Evolutionary conservation across 345 rosid genomes (phyloP), one percentile per base, ranked within the genome.

Genomic region (Bretschneidera sinensis): DNA sequence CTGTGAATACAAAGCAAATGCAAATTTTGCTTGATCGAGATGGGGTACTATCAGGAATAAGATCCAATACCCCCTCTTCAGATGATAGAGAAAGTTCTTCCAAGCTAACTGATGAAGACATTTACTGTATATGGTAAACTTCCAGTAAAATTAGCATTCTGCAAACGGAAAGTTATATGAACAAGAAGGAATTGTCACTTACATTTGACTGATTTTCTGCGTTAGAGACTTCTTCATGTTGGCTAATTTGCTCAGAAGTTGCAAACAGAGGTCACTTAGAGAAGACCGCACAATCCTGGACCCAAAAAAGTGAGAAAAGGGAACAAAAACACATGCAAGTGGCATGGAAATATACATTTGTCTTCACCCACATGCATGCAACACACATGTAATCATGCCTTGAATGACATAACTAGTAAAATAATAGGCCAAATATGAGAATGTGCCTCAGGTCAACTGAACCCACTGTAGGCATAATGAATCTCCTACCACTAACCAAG

Each of bases 221-320:
- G 17, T 49, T 51, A 39, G 55, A 21, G 48, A 22, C 59, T 61
- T 69, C 70, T 70, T 67, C 81, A 48, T 61, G 63, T 51, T 55
- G 64, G 49, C 15, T 34, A 17, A 13, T 60, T 71, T 59, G 67
- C 59, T 72, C 74, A 22, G 68, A 52, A 49, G 57, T 64, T 71
- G 31, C 75, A 55, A 73, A 63, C 70, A 72, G 47, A 94, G 83
- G 67, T 90, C 95, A 64, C 15, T 59, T 53, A 88, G 59, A 57
- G 96, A 78, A 57, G 82, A 64, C 72, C 81, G 81, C 74, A 94
- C 74, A 63, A 83, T 80, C 78, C 97, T 92, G 31, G 62, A 63
- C 54, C 66, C n/a, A n/a, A n/a, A n/a, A n/a, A n/a, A n/a, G n/a
- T n/a, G n/a, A n/a, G n/a, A n/a, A n/a, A n/a, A n/a, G n/a, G n/a